Evolutionary conservation across 2,329 filamentous ascomycete species (phyloP), one percentile per base, ranked within the genome.

Genomic region (Pseudogymnoascus sp.): DNA sequence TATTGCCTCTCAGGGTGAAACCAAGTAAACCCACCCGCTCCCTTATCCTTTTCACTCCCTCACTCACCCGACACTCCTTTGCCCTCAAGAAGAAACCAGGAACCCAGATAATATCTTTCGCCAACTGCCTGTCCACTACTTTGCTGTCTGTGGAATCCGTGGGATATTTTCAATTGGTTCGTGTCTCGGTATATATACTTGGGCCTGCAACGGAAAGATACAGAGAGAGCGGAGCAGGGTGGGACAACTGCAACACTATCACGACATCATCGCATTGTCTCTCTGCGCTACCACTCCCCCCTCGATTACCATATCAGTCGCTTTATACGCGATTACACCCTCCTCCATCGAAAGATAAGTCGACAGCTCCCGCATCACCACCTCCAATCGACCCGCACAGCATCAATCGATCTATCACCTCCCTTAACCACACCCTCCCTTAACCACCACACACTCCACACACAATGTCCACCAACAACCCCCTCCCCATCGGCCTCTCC

Each of bases 1-100:
- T 53, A 53, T 53, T 53, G 47, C 11, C 47, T 53, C 24, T 53
- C 47, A 31, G 47, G 47, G 47, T 53, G 47, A 53, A 53, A 53
- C 47, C 47, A 53, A 11, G 26, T 29, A 53, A 53, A 53, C 47
- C 47, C 47, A 53, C 47, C 29, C 47, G 47, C 47, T 53, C 47
- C 47, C 47, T 31, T 31, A 19, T 31, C 24, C 47, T 31, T 53
- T 53, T 53, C 26, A 53, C 47, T 50, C 44, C 40, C 2, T 26
- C 44, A 8, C 24, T 29, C 42, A 5, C 14, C 26, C 26, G 11
- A 16, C 44, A 31, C 13, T 44, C 44, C 44, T 50, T 31, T 26
- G 4, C 26, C 26, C 26, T 53, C 26, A 53, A 50, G 24, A 50
- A 50, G 6, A 29, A n/a, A 4, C 5, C 14, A n/a, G 6, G 4